Evolutionary conservation across 768 basidiomycete genomes (phyloP), one percentile per base, ranked within the genome.

Genomic region (Podaxis mareebaensis): DNA sequence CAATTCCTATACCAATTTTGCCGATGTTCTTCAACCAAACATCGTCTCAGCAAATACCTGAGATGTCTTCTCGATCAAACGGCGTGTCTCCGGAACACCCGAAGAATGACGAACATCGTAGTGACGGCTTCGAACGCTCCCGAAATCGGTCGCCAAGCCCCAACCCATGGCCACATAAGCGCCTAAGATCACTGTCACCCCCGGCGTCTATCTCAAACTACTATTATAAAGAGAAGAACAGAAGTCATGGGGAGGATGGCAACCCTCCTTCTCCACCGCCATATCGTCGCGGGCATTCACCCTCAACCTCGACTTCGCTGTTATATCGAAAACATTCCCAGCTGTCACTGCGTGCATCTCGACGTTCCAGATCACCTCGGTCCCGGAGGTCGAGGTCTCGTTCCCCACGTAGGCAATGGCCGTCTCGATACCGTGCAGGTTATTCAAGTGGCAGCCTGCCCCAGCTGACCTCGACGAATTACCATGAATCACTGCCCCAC

Each of bases 1-100:
- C 54, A 48, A 63, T 63, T 33, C 36, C 54, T n/a, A 63, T 63
- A 24, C 54, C 61, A 10, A 22, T 63, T 20, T 17, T 8, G 11
- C 33, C 61, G 17, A 28, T 15, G 36, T 38, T 63, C 30, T 56
- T 57, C 48, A 57, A 56, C 17, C n/a, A 8, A 13, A 13, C 59
- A 39, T 22, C 24, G 8, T 38, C 20, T 22, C 33, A 17, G 3
- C 58, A 48, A 22, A 17, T 2, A 1, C 44, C 44, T n/a, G 28
- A 44, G 10, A 11, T 30, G 6, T 40, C n/a, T 28, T 22, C 28
- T 28, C 44, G 8, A 39, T 15, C 36, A 20, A 11, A 39, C 20
- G 22, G 10, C 42, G 11, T 39, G 22, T 22, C 54, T 10, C 4
- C 38, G 33, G 8, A 39, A 40, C 12, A 51, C 2, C 33, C 33